A percentile compares a stretch with the other conserved stretches of the same genome.
Evolutionary conservation across 352 stramenopile genomes (phyloP).

Genomic region (Globisporangium perplexum): DNA sequence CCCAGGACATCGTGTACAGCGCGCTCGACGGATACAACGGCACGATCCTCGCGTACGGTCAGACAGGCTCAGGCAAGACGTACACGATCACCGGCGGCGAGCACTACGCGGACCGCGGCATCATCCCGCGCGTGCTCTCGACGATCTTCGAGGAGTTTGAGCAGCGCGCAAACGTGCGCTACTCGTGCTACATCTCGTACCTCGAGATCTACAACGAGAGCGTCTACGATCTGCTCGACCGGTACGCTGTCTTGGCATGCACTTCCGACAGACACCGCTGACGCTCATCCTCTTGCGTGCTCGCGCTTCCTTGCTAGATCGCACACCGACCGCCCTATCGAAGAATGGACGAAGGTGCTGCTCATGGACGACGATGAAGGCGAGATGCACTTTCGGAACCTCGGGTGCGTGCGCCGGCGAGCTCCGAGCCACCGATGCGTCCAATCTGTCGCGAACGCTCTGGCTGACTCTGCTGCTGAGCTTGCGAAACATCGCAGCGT

Average conservation of each 20-base stretch:
- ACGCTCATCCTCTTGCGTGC: not conserved
- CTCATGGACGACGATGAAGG: slow-evolving; percentile 75
- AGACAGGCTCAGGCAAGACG: slow-evolving; percentile 69
- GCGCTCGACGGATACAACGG: slow-evolving; percentile 71
- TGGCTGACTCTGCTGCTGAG: not conserved
- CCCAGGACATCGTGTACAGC: slow-evolving; percentile 63
- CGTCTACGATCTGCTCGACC: slow-evolving; percentile 91
- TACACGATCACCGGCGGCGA: slow-evolving; percentile 85
- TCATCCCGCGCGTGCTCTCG: slow-evolving; percentile 92
- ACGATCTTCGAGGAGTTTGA: slow-evolving; percentile 90
- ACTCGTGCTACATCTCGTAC: slow-evolving; percentile 93
- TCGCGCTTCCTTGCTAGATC: slow-evolving; percentile 20
- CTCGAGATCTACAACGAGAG: slow-evolving; percentile 97
- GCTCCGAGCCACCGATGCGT: not conserved
- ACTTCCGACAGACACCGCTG: not conserved
- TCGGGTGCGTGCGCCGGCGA: slow-evolving; percentile 28
- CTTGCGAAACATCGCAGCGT: slow-evolving; percentile 30
- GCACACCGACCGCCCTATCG: slow-evolving; percentile 66
- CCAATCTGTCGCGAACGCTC: not conserved
- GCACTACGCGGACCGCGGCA: slow-evolving; percentile 92
- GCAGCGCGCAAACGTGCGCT: slow-evolving; percentile 41
- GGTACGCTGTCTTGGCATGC: slow-evolving; percentile 10
- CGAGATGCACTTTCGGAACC: slow-evolving; percentile 77
- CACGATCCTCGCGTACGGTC: slow-evolving; percentile 67
- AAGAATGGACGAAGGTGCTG: slow-evolving; percentile 76